phyloP scores from a whole-genome alignment of 2,329 filamentous ascomycete genomes.

The Penicillium sp. region DNA sequence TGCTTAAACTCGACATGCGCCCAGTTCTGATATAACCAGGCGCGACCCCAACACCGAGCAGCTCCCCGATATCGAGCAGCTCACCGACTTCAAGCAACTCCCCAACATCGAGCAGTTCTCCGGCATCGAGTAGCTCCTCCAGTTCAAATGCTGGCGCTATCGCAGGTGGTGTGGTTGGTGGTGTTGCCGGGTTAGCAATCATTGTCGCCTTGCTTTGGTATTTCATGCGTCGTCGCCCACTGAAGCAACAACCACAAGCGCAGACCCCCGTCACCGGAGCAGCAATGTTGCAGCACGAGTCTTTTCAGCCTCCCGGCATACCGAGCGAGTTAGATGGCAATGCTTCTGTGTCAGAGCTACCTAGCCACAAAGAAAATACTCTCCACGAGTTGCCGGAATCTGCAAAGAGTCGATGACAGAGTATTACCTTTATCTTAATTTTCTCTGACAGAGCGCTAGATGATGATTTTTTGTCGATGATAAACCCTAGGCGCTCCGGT shows the following conservation, averaged over 20 bases:
- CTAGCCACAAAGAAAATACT: background rate
- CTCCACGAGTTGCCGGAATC: background rate
- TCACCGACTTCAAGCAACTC: background rate
- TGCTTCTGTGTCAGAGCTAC: background rate
- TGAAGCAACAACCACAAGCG: background rate
- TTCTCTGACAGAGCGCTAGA: background rate
- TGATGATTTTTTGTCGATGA: no score
- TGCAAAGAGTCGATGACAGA: background rate
- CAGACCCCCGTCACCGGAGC: background rate
- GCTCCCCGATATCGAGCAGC: background rate
- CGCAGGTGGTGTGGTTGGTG: slow-evolving; percentile 14
- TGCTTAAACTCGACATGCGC: background rate
- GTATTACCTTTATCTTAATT: background rate
- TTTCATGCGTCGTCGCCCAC: slow-evolving; percentile 5
- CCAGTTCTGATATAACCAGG: background rate
- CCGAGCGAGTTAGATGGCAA: background rate
- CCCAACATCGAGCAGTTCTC: background rate
- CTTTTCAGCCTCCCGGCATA: background rate
- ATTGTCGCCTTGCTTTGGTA: slow-evolving; percentile 10
- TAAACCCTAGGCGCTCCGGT: no score
- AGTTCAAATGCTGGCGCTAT: slow-evolving; percentile 1
- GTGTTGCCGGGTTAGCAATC: slow-evolving; percentile 11
- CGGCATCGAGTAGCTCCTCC: background rate
- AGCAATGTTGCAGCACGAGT: background rate
- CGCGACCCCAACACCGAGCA: background rate